Percentiles rank a stretch among this genome's conserved stretches.
These are phyloP conservation scores for Ceratocystis huliohia DNA, from an alignment of 2,329 filamentous ascomycete genomes.

Conservation along the genomic window DNA sequence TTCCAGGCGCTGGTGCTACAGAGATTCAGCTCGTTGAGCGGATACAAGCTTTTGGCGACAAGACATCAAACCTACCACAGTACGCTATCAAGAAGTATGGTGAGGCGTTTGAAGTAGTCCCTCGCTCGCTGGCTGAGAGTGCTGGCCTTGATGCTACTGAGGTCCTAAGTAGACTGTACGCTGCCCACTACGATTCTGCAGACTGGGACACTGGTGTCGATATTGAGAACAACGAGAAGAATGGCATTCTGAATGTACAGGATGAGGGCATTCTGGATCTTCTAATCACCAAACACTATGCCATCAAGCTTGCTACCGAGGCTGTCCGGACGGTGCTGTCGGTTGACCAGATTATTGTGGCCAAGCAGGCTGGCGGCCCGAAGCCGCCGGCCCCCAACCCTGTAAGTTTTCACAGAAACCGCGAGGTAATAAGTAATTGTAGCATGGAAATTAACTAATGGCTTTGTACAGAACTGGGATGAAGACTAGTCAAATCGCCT, in stretches of 20 bases:
- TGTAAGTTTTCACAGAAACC: slow-evolving; percentile 35
- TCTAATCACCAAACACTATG: slow-evolving; percentile 86
- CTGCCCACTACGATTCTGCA: slow-evolving; percentile 78
- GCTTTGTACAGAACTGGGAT: slow-evolving; percentile 43
- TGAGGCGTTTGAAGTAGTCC: slow-evolving; percentile 94
- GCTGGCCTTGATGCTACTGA: slow-evolving; percentile 96
- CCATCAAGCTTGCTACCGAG: slow-evolving; percentile 92
- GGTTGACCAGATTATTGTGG: slow-evolving; percentile 98
- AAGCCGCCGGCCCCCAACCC: slow-evolving; percentile 94
- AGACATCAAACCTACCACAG: slow-evolving; percentile 82
- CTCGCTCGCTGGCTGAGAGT: slow-evolving; percentile 84
- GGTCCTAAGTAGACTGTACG: slow-evolving; percentile 81
- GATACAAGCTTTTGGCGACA: slow-evolving; percentile 80
- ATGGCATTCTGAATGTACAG: slow-evolving; percentile 72
- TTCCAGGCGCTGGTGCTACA: slow-evolving; percentile 86
- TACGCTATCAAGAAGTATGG: slow-evolving; percentile 97
- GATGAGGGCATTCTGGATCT: slow-evolving; percentile 86
- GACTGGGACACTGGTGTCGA: slow-evolving; percentile 89
- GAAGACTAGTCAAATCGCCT: slow-evolving; percentile 38
- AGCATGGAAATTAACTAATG: slow-evolving; percentile 25
- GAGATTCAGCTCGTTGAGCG: slow-evolving; percentile 90
- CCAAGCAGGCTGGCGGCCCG: slow-evolving; percentile 88
- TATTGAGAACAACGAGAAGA: slow-evolving; percentile 73
- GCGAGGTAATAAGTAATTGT: neutral
- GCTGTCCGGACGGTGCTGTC: slow-evolving; percentile 85